A percentile compares a stretch with the other conserved stretches of the same genome.
Conservation (phyloP, 805 yeast species). For the Hanseniaspora taiwanica region DNA sequence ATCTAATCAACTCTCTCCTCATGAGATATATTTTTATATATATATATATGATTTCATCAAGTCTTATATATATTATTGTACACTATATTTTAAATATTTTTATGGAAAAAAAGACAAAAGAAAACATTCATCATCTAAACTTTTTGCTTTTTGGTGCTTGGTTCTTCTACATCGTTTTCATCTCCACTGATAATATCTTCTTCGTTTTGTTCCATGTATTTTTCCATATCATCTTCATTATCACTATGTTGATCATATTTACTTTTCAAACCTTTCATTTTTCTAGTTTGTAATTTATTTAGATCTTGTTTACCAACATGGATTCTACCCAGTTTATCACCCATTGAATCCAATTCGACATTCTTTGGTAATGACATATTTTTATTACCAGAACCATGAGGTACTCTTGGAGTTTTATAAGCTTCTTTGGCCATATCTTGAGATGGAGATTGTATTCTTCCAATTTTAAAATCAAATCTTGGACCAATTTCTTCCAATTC, state of each 20-base stretch:
- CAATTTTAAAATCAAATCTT: constrained; percentile 81
- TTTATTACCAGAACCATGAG: constrained; percentile 6
- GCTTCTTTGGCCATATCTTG: constrained; percentile 92
- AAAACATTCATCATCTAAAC: too few relatives aligned
- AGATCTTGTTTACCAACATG: constrained; percentile 95
- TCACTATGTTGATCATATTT: constrained; percentile 59
- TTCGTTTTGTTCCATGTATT: constrained; percentile 30
- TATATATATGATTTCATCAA: too few relatives aligned
- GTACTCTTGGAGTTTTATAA: constrained; percentile 58
- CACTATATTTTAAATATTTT: too few relatives aligned
- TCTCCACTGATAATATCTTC: constrained; percentile 22
- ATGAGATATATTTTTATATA: too few relatives aligned
- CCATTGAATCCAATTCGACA: constrained; percentile 73
- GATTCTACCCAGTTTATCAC: constrained; percentile 92
- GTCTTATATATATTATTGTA: too few relatives aligned
- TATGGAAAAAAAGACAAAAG: too few relatives aligned
- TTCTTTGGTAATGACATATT: constrained; percentile 73
- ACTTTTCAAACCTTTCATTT: constrained; percentile 94
- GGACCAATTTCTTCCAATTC: constrained; percentile 95
- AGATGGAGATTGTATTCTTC: constrained; percentile 69
- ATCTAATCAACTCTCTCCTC: too few relatives aligned
- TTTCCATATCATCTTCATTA: constrained; percentile 42
- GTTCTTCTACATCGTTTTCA: constrained; percentile 17
- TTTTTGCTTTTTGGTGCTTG: constrained; percentile 20
- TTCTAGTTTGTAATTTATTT: constrained; percentile 82